phyloP scores from a whole-genome alignment of 1,139 yeast species.

The Saccharomycopsis crataegensis region DNA sequence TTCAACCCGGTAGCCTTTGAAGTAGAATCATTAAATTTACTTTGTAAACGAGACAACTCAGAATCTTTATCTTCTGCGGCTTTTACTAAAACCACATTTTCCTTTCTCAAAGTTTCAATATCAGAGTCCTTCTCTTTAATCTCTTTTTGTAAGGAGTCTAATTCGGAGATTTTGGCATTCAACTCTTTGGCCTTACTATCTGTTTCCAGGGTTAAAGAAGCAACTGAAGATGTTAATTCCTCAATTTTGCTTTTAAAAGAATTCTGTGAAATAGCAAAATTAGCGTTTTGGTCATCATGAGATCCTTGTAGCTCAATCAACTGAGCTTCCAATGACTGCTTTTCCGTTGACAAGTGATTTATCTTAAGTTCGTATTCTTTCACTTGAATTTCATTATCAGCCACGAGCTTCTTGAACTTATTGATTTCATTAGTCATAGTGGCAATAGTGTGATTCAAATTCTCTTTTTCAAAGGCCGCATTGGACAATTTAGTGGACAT shows the following conservation, averaged over 20 bases:
- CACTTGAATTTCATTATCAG: background rate
- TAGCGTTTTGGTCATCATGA: background rate
- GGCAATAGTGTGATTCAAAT: background rate
- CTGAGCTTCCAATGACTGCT: background rate
- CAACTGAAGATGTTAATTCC: background rate
- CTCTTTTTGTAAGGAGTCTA: background rate
- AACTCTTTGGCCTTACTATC: background rate
- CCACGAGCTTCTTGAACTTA: background rate
- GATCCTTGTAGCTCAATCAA: background rate
- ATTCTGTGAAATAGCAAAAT: background rate
- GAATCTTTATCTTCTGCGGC: background rate
- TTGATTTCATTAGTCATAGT: background rate
- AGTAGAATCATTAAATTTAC: background rate
- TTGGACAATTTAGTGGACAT: conserved; percentile 15
- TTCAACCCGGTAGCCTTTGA: background rate
- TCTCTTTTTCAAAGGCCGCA: conserved; percentile 6
- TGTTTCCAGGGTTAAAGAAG: background rate
- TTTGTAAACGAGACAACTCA: background rate
- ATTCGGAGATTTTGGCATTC: background rate
- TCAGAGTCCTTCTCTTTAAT: background rate
- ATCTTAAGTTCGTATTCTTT: background rate
- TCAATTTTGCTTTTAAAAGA: background rate
- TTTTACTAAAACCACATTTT: background rate
- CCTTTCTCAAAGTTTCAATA: background rate
- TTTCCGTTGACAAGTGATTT: background rate